Percentiles rank a stretch among this genome's conserved stretches.
These are phyloP conservation scores for Drosera spatulata DNA, from an alignment of 179 eudicot species.

Conservation along the genomic window DNA sequence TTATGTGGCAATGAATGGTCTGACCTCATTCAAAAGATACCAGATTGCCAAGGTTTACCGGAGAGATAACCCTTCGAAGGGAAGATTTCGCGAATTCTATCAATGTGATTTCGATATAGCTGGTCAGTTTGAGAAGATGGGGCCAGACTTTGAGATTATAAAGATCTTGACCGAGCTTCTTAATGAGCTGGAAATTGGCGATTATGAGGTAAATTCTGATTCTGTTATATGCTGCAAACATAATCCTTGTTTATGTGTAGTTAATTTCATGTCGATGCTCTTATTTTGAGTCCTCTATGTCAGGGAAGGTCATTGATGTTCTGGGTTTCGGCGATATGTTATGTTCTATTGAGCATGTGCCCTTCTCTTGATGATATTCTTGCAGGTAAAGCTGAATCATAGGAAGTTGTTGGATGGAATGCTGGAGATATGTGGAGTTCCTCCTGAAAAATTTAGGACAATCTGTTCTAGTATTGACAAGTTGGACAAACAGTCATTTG, in stretches of 20 bases:
- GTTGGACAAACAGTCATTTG: constrained; percentile 88
- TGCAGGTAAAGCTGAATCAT: constrained; percentile 87
- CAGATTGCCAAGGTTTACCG: constrained; percentile 95
- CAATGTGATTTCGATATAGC: constrained; percentile 98
- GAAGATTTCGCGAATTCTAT: constrained; percentile 95
- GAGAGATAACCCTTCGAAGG: constrained; percentile 97
- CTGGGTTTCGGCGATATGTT: background rate
- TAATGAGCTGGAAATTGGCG: constrained; percentile 77
- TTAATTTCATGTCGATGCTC: too few species aligned
- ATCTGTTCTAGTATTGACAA: constrained; percentile 97
- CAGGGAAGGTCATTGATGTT: too few species aligned
- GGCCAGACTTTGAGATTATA: constrained; percentile 87
- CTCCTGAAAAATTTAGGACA: constrained; percentile 78
- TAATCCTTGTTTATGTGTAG: too few species aligned
- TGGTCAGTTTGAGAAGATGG: constrained; percentile 82
- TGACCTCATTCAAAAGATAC: constrained; percentile 84
- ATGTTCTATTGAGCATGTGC: background rate
- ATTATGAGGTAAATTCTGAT: constrained; percentile 39
- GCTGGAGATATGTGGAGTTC: constrained; percentile 91
- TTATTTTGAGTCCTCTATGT: too few species aligned
- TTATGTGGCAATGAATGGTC: constrained; percentile 82
- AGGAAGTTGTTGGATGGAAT: constrained; percentile 91
- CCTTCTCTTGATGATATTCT: constrained; percentile 1
- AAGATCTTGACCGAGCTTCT: constrained; percentile 87
- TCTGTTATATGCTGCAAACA: too few species aligned